A percentile compares a stretch with the other conserved stretches of the same genome.
Evolutionary conservation across 2,329 filamentous ascomycete genomes (phyloP).

Genomic region (Ceratocystiopsis sp.): DNA sequence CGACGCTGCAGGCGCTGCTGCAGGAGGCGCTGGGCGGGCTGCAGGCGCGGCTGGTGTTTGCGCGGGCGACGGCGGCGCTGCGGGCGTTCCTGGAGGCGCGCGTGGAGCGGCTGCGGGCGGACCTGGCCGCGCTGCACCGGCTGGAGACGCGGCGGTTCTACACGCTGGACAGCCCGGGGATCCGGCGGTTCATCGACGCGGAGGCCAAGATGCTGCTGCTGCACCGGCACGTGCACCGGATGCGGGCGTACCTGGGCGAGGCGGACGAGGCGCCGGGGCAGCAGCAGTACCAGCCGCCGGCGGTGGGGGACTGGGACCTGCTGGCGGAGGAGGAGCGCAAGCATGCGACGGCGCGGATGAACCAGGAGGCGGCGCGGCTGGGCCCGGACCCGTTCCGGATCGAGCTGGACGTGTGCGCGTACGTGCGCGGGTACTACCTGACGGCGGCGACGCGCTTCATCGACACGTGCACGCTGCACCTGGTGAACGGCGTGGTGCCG

Average conservation of each 20-base stretch:
- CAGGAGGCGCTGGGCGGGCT: slow-evolving; percentile 27
- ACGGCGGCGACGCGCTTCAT: slow-evolving; percentile 48
- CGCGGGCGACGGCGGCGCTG: slow-evolving; percentile 26
- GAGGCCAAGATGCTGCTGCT: slow-evolving; percentile 28
- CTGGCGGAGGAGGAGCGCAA: slow-evolving; percentile 31
- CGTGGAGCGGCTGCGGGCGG: slow-evolving; percentile 17
- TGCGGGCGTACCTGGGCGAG: slow-evolving; percentile 21
- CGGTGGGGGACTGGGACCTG: slow-evolving; percentile 21
- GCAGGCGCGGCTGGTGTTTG: slow-evolving; percentile 32
- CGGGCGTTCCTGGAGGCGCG: slow-evolving; percentile 25
- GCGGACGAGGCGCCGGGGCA: slow-evolving; percentile 7
- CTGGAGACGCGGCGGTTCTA: slow-evolving; percentile 39
- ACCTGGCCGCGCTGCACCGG: slow-evolving; percentile 27
- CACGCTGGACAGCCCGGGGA: slow-evolving; percentile 35
- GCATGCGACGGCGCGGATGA: slow-evolving; percentile 25
- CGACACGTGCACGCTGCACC: slow-evolving; percentile 32
- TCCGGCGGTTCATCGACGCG: slow-evolving; percentile 25
- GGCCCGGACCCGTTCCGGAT: slow-evolving; percentile 38
- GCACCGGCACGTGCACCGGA: slow-evolving; percentile 31
- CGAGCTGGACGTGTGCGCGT: slow-evolving; percentile 45
- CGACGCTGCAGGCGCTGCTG: slow-evolving; percentile 29
- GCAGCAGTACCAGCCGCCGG: slow-evolving; percentile 6
- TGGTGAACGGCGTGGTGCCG: slow-evolving; percentile 32
- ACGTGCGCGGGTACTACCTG: slow-evolving; percentile 52
- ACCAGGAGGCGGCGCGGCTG: slow-evolving; percentile 28